A percentile compares a stretch with the other conserved stretches of the same genome.
Conservation (phyloP, 106 monocot species). For the Apostasia ramifera region DNA sequence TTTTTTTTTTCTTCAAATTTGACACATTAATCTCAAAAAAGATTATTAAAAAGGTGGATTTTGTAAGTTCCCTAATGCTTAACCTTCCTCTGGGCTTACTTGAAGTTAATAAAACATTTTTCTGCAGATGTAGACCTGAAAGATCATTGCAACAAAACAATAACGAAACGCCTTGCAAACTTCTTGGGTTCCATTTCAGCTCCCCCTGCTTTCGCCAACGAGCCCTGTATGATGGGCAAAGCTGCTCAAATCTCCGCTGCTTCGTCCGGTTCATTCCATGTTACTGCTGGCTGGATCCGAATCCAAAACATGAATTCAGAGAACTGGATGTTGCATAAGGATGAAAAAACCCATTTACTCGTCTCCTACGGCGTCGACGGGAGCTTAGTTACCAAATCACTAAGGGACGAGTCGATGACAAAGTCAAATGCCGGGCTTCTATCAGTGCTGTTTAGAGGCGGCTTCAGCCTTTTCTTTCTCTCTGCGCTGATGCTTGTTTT, state of each 20-base stretch:
- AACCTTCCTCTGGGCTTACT: too few relatives aligned
- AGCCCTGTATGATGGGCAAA: not conserved
- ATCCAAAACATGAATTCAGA: not conserved
- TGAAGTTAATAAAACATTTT: not conserved
- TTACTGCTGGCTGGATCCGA: constrained; percentile 3
- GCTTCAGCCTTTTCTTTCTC: not conserved
- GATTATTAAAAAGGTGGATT: too few relatives aligned
- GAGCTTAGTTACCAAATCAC: not conserved
- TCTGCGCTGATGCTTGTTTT: not conserved
- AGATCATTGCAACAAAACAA: not conserved
- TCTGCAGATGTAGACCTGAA: not conserved
- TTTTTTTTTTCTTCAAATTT: too few relatives aligned
- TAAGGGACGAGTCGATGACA: not conserved
- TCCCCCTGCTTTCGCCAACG: constrained; percentile 6
- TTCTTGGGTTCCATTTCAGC: constrained; percentile 4
- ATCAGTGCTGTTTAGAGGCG: not conserved
- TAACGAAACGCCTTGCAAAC: constrained; percentile 1
- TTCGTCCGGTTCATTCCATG: not conserved
- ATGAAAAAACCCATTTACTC: not conserved
- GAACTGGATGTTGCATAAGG: constrained; percentile 1
- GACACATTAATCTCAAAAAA: too few relatives aligned
- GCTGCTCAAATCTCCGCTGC: not conserved
- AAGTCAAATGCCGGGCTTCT: not conserved
- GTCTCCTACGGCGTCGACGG: not conserved
- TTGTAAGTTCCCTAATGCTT: too few relatives aligned